These are phyloP conservation scores for Malassezia cuniculi DNA, from an alignment of 1,284 basidiomycete genomes.

Conservation along the genomic window DNA sequence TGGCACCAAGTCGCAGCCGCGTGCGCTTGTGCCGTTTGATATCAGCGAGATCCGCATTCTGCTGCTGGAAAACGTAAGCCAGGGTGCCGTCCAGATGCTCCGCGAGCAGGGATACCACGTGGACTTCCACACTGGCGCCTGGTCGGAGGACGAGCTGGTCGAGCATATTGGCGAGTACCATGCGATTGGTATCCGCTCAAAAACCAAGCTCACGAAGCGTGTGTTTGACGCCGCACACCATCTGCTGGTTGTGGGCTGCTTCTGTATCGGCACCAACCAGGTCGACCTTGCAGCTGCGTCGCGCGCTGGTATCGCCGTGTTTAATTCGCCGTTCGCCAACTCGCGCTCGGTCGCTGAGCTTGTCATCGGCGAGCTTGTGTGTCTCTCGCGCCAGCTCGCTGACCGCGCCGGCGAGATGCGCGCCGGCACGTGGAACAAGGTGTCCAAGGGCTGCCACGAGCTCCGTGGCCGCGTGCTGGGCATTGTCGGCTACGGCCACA, in stretches of 20 bases:
- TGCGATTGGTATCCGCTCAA: constrained; percentile 89
- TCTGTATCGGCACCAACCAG: constrained; percentile 99
- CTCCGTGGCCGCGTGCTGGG: constrained; percentile 93
- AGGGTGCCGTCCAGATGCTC: constrained; percentile 73
- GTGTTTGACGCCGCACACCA: constrained; percentile 56
- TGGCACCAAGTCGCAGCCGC: constrained; percentile 10
- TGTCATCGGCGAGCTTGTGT: constrained; percentile 85
- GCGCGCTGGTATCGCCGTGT: constrained; percentile 83
- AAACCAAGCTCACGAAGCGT: constrained; percentile 84
- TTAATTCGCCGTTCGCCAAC: constrained; percentile 99
- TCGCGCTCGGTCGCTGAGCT: constrained; percentile 97
- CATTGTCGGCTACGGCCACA: constrained; percentile 97
- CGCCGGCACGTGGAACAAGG: constrained; percentile 92
- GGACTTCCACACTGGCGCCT: constrained; percentile 73
- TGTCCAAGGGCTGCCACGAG: constrained; percentile 96
- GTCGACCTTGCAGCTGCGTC: constrained; percentile 79
- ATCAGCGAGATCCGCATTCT: constrained; percentile 51
- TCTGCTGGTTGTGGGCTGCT: constrained; percentile 94
- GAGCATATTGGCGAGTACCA: constrained; percentile 77
- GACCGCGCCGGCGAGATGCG: constrained; percentile 81
- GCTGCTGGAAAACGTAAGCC: constrained; percentile 87
- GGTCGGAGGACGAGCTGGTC: constrained; percentile 82
- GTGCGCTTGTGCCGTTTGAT: constrained; percentile 39
- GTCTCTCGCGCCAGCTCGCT: constrained; percentile 82
- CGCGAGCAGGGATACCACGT: constrained; percentile 78